Conservation (phyloP, 116 monocot genomes). For the Posidonia oceanica region DNA sequence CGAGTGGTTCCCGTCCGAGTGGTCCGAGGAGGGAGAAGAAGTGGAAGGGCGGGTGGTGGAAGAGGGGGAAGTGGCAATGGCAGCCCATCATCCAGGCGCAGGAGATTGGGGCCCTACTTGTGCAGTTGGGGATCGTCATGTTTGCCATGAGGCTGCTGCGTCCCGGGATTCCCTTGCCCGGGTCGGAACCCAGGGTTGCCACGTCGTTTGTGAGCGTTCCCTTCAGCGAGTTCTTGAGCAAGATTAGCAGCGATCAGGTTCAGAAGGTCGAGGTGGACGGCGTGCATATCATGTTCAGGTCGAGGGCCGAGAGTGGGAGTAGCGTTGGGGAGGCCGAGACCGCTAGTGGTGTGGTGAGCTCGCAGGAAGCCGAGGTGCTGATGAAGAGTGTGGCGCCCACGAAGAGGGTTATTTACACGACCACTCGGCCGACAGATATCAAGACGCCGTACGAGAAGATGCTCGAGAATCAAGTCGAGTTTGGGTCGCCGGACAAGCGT, state of each 20-base stretch:
- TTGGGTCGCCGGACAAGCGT: conserved; percentile 93
- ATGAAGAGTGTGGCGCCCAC: conserved; percentile 37
- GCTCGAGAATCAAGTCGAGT: conserved; percentile 92
- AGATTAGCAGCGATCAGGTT: conserved; percentile 71
- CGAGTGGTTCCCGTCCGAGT: neutral
- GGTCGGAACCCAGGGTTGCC: conserved; percentile 43
- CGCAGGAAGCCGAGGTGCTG: conserved; percentile 48
- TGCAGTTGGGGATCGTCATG: conserved; percentile 84
- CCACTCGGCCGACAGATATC: conserved; percentile 78
- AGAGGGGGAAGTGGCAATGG: conserved; percentile 71
- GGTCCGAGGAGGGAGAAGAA: conserved; percentile 36
- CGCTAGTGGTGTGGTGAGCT: conserved; percentile 1
- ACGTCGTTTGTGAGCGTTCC: conserved; percentile 67
- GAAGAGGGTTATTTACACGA: conserved; percentile 81
- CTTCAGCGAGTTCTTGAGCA: conserved; percentile 92
- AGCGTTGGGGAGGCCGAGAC: conserved; percentile 19
- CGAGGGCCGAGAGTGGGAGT: conserved; percentile 14
- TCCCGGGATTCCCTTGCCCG: conserved; percentile 69
- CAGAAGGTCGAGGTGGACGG: conserved; percentile 98
- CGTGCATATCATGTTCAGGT: conserved; percentile 74
- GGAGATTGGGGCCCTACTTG: conserved; percentile 65
- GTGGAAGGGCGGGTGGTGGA: conserved; percentile 47
- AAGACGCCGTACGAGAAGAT: conserved; percentile 99
- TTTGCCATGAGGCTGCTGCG: conserved; percentile 80
- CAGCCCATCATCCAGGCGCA: conserved; percentile 76